Evolutionary conservation across 2,329 filamentous ascomycete genomes (phyloP), one percentile per base, ranked within the genome.

Genomic region (Fusarium temperatum): DNA sequence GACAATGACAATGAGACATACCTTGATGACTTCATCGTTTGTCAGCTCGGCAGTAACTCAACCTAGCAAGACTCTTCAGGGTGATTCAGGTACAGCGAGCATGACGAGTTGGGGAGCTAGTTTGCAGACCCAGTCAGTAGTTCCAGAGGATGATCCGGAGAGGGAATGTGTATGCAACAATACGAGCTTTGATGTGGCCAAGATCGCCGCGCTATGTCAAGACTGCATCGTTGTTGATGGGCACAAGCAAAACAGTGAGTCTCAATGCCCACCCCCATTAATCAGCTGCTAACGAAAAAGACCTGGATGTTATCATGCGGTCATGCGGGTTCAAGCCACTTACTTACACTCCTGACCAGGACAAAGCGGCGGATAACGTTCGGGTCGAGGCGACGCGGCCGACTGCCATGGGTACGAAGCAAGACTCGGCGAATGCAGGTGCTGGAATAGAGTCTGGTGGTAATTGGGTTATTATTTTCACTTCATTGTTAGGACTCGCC

Each of bases 181-280:
- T 58, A 72, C 76, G 60, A 85, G 83, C 71, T 85, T 85, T 58
- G 77, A 85, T 51, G 83, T 85, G 18, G 76, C 80, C 39, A 69
- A 76, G 42, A 70, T 85, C n/a, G 80, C 82, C 11, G 82, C 78
- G 3, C 72, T 84, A 14, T 85, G 83, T 45, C 78, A 83, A 24
- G 82, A 82, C 59, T 85, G 83, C 65, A 82, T 85, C 41, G 61
- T 73, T 10, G 72, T 80, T 65, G 75, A 79, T 24, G 80, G 79
- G 1, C 76, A 82, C 63, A 61, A 71, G 30, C 74, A 79, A 17
- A 82, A 78, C 36, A 80, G 83, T 83, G 70, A 74, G 82, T 77
- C 8, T 9, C 30, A 1, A 32, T 8, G 3, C 8, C 38, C 24
- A 22, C 1, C 17, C 22, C 17, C 5, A 8, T 8, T 18, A 14